Evolutionary conservation across 2,329 filamentous ascomycete genomes (phyloP).

Genomic region (Talaromyces islandicus): DNA sequence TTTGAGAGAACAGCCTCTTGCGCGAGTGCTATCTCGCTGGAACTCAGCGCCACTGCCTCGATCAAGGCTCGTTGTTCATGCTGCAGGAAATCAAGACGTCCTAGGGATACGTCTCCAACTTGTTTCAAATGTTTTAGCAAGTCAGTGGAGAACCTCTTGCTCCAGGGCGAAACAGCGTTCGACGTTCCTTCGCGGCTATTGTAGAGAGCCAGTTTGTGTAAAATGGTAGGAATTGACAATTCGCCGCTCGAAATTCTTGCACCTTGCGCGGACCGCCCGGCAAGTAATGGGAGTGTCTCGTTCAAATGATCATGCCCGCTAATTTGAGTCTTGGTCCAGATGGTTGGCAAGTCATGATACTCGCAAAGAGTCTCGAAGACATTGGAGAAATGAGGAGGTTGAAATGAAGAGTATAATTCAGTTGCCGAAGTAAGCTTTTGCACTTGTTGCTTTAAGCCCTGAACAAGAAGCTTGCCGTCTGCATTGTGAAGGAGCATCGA

Average conservation of each 20-base stretch:
- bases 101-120: constrained; percentile 50
- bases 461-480: constrained; percentile 29
- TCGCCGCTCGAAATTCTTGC: constrained; percentile 27
- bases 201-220: constrained; percentile 32
- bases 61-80: constrained; percentile 59
- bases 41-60: constrained; percentile 48
- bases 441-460: constrained; percentile 34
- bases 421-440: constrained; percentile 27
- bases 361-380: constrained; percentile 45
- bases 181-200: constrained; percentile 24
- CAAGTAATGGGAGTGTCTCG: constrained; percentile 30
- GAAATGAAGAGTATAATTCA: constrained; percentile 21
- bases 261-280: constrained; percentile 30
- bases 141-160: constrained; percentile 43
- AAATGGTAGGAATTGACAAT: constrained; percentile 27
- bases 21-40: constrained; percentile 45
- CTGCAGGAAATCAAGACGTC: constrained; percentile 58
- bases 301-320: constrained; percentile 17
- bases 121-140: constrained; percentile 52
- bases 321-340: constrained; percentile 10
- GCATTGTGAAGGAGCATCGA: constrained; percentile 31
- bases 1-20: constrained; percentile 46
- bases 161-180: constrained; percentile 40
- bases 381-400: constrained; percentile 38
- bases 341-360: constrained; percentile 33